Evolutionary conservation across 106 monocot genomes (phyloP), one percentile per base, ranked within the genome.

Genomic region (Amphibolis antarctica): DNA sequence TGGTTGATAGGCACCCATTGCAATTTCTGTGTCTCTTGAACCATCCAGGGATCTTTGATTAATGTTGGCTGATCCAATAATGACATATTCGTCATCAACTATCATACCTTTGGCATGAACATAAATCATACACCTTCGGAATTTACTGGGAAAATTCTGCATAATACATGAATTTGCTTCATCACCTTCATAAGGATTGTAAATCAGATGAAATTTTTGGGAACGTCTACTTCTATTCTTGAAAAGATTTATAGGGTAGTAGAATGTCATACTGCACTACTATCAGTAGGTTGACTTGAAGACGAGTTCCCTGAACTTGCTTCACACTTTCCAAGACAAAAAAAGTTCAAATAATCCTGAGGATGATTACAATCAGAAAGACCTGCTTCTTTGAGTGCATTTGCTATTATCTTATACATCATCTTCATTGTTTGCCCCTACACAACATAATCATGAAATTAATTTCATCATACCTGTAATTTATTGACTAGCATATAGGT

Each of bases 291-390:
- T 53, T 61, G 45, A 43, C 47, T 53, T 36, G 67, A 51, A 28
- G 81, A 67, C 12, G 51, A 12, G 0, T 44, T 50, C 44, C 65
- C 67, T 12, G 24, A 53, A 12, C 14, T 2, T 50, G 77, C 62
- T 74, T 93, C 92, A 57, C 88, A 79, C 61, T 83, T 88, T 62
- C 92, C 92, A 30, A 93, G 87, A 64, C 92, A 88, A 53, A 82
- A 93, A 66, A 93, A 93, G 42, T 88, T 93, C 63, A 93, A 67
- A 66, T 80, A 93, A 63, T 93, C 88, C 59, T 63, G 65, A 27
- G 92, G 92, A 55, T 93, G 88, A 58, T 49, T 29, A 21, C 53
- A 66, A 62, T 71, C 82, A 59, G 82, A 75, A 15, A 86, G 63
- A 20, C 82, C 82, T 59, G 73, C 77, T 70, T 82, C 70, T 55